Evolutionary conservation across 1,284 basidiomycete species (phyloP).

Genomic region (Malassezia caprae): DNA sequence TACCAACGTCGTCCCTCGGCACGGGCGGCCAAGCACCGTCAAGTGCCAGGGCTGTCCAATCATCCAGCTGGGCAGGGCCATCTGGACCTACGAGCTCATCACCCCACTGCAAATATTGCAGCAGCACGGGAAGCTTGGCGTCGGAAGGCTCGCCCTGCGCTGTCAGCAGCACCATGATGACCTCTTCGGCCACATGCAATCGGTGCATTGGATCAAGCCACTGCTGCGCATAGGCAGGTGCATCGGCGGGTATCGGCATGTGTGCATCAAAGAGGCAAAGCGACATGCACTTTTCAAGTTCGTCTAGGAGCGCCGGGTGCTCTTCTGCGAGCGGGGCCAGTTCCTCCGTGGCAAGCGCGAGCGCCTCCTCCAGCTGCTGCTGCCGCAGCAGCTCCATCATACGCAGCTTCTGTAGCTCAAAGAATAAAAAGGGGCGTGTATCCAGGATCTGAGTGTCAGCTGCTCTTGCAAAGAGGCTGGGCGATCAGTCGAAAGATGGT

Average conservation of each 20-base stretch:
- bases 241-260: conserved; percentile 9
- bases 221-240: conserved; percentile 59
- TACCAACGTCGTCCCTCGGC: neutral
- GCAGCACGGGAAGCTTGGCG: conserved; percentile 74
- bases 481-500: conserved; percentile 22
- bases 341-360: conserved; percentile 83
- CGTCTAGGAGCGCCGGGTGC: conserved; percentile 79
- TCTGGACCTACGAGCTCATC: conserved; percentile 65
- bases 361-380: conserved; percentile 65
- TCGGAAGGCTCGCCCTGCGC: conserved; percentile 82
- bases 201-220: conserved; percentile 75
- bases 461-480: neutral
- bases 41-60: neutral
- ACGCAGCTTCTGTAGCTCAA: conserved; percentile 84
- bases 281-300: conserved; percentile 90
- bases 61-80: conserved; percentile 31
- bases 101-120: conserved; percentile 78
- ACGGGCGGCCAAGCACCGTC: neutral
- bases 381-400: conserved; percentile 87
- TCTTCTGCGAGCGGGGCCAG: conserved; percentile 89
- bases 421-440: conserved; percentile 75
- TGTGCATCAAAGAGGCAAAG: conserved; percentile 70
- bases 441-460: conserved; percentile 68
- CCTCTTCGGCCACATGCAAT: conserved; percentile 75
- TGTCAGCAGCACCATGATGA: conserved; percentile 88